A percentile compares a stretch with the other conserved stretches of the same genome.
phyloP scores from a whole-genome alignment of 2,329 filamentous ascomycete genomes.

The Dryadomyces quercivorus region DNA sequence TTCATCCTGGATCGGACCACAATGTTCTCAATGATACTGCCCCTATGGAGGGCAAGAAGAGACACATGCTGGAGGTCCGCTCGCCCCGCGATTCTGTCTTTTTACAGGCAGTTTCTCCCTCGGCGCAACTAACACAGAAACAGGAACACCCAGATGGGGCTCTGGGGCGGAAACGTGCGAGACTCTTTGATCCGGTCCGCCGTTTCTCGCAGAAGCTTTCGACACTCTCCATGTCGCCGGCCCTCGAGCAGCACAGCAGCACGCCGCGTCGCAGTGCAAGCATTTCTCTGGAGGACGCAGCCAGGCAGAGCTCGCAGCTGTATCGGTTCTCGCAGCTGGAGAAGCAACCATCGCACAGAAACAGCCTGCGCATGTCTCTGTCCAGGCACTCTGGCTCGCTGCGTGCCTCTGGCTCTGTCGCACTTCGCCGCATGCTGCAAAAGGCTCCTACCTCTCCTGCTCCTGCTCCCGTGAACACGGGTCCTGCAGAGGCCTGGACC shows the following conservation, averaged over 20 bases:
- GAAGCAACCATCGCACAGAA: not conserved
- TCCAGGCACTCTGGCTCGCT: conserved; percentile 2
- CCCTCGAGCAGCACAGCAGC: not conserved
- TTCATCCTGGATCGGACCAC: not conserved
- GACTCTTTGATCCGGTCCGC: conserved; percentile 8
- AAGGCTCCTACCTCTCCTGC: not conserved
- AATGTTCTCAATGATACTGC: not conserved
- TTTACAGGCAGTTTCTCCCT: no score
- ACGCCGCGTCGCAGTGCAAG: not conserved
- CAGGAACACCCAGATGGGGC: not conserved
- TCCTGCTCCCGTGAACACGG: not conserved
- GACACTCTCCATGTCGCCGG: conserved; percentile 5
- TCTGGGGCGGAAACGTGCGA: conserved; percentile 8
- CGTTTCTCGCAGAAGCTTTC: conserved; percentile 11
- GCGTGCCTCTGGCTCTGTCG: conserved; percentile 1
- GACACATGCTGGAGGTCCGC: conserved; percentile 1
- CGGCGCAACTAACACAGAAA: not conserved
- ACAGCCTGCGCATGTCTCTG: conserved; percentile 4
- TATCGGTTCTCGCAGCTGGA: conserved; percentile 3
- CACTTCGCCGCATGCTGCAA: conserved; percentile 9
- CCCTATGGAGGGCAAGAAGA: conserved; percentile 5
- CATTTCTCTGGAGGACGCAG: conserved; percentile 7
- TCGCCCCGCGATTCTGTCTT: no score
- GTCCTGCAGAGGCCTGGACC: conserved; percentile 1
- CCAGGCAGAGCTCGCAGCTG: conserved; percentile 6